Conservation (phyloP, 2,329 filamentous ascomycete genomes). For the Phialophora macrospora region DNA sequence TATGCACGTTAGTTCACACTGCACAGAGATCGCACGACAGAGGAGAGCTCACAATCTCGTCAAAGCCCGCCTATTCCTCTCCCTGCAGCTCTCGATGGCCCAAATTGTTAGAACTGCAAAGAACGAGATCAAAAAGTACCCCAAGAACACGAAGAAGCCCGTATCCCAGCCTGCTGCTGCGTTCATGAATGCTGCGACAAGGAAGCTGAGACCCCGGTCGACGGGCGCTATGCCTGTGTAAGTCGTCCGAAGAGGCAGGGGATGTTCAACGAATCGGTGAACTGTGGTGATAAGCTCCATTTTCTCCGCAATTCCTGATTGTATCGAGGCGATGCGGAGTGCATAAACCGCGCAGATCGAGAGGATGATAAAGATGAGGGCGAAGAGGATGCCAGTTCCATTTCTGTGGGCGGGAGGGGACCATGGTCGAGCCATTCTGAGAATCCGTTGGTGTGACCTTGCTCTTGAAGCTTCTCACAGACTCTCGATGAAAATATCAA, state of each 20-base stretch:
- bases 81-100: slow-evolving; percentile 29
- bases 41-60: slow-evolving; percentile 28
- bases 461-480: neutral
- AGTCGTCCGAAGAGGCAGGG: slow-evolving; percentile 19
- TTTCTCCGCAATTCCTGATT: slow-evolving; percentile 18
- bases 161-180: slow-evolving; percentile 27
- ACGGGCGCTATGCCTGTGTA: slow-evolving; percentile 28
- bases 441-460: neutral
- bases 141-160: slow-evolving; percentile 27
- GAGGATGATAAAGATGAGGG: neutral
- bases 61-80: slow-evolving; percentile 22
- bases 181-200: slow-evolving; percentile 30
- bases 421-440: neutral
- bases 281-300: slow-evolving; percentile 22
- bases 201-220: slow-evolving; percentile 26
- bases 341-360: slow-evolving; percentile 20
- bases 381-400: slow-evolving; percentile 14
- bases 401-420: neutral
- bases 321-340: slow-evolving; percentile 17
- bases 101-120: slow-evolving; percentile 27
- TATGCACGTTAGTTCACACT: neutral
- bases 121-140: slow-evolving; percentile 34
- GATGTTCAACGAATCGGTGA: slow-evolving; percentile 18
- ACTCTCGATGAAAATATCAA: neutral
- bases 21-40: neutral